Base-by-base conservation (phyloP, 139 green algal genomes). In the Haematococcus sp. region DNA sequence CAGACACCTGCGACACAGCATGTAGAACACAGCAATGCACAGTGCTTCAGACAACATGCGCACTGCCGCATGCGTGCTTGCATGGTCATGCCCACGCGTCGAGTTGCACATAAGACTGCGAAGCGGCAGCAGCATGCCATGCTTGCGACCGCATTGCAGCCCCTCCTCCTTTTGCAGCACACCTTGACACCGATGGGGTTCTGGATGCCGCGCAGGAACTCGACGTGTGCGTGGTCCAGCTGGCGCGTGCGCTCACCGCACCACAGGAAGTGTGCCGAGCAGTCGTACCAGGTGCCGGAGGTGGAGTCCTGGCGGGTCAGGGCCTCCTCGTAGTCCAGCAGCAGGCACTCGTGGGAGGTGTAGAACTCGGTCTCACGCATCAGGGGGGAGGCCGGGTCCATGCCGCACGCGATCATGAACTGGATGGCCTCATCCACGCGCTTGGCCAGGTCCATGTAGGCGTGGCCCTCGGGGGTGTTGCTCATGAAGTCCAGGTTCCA, bases 401-500 rank as follows among this genome's bases (percentile, higher is more conserved):
- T 71, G 77, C 96, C 96, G 76, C 91, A 97, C 0, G 96, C 96
- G n/a, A 75, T 75, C 87, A 92, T 92, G 88, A 99, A 99, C 70
- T 87, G 60, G 60, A 98, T 90, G 32, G 93, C 89, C 87, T 98
- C 93, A 44, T 99, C 93, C 35, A 99, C 90, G 30, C 89, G 81
- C 59, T 84, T 77, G 40, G 94, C 95, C 23, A 99, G 81, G 78
- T 98, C 95, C 65, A 86, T 75, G 87, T 98, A 99, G 1, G 76
- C 77, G 54, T 91, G 81, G 67, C 89, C 94, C 83, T 97, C 89
- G 34, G 92, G 81, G 16, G 74, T 91, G 64, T 94, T 92, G 33
- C 3, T 11, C 96, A 98, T 98, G 88, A 99, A 99, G 78, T 99
- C 96, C 70, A 99, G 85, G 77, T 99, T 97, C 96, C 96, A 99